These are phyloP conservation scores for Botrytis cinerea DNA, from an alignment of 2,329 filamentous ascomycete species.

Conservation along the genomic window DNA sequence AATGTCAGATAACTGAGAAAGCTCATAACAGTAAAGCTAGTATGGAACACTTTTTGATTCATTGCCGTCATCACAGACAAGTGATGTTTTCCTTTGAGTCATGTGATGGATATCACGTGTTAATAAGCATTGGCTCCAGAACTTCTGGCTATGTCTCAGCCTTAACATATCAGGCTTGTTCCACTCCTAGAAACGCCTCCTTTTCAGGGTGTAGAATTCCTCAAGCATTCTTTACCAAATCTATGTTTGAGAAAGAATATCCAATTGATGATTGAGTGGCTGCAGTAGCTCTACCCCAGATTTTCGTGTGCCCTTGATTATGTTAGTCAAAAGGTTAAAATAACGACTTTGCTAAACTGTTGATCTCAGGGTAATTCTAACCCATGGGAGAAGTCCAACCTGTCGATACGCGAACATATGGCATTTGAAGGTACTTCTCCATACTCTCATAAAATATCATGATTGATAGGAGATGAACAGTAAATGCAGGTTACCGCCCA, in stretches of 20 bases:
- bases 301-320: neutral
- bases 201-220: neutral
- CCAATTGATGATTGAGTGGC: neutral
- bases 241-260: neutral
- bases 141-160: neutral
- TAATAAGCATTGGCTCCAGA: neutral
- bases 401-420: neutral
- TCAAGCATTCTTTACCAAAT: neutral
- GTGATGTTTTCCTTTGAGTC: neutral
- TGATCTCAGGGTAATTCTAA: neutral
- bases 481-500: neutral
- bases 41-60: neutral
- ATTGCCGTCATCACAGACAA: neutral
- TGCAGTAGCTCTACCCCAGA: neutral
- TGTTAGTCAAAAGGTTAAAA: neutral
- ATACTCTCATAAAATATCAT: neutral
- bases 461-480: neutral
- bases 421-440: neutral
- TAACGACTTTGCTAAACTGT: neutral
- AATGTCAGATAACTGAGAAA: fast-evolving
- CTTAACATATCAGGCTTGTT: neutral
- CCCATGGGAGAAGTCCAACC: neutral
- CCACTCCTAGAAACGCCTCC: neutral
- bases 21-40: too few species aligned
- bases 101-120: neutral